Evolutionary conservation across 2,329 filamentous ascomycete species (phyloP), one percentile per base, ranked within the genome.

Genomic region (Colletotrichum cuscutae): DNA sequence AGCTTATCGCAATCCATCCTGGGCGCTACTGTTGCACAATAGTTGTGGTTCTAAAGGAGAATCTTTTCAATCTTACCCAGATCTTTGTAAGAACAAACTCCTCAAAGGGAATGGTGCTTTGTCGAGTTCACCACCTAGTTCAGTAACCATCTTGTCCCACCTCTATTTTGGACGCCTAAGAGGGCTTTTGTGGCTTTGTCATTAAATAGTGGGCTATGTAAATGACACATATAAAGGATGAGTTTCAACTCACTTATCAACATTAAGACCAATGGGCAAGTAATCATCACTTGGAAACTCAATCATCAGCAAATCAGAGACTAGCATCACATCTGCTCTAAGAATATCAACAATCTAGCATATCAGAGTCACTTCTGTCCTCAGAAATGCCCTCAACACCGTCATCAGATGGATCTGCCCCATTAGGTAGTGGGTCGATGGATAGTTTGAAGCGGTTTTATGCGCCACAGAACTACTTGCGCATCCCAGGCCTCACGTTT

Each of bases 401-500:
- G 4, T 13, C 2, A 2, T n/a, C 62, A 11, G 35, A 15, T 3
- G 1, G 3, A 4, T 7, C 28, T 12, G 26, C 42, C n/a, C 11
- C 46, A 11, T 8, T 15, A 12, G n/a, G 22, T 24, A 6, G 4
- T 2, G 52, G 22, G 12, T 13, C 11, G 0, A 11, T 13, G n/a
- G 1, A 11, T 19, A 8, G 9, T 5, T 15, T 11, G 5, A 56
- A n/a, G 12, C n/a, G 9, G 2, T 5, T 56, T 11, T 1, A 15
- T 26, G 26, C n/a, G 8, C 54, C 70, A 8, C 70, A 72, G 52
- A 13, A 69, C 26, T 72, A 72, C 49, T 56, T 72, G n/a, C 70
- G 70, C 54, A 70, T 72, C 28, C 70, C 70, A 11, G 70, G 70
- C 13, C 54, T 72, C 42, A 22, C 56, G 46, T 70, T 72, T 22